Evolutionary conservation across 2,329 filamentous ascomycete genomes (phyloP).

Genomic region (Plectosphaerella plurivora): DNA sequence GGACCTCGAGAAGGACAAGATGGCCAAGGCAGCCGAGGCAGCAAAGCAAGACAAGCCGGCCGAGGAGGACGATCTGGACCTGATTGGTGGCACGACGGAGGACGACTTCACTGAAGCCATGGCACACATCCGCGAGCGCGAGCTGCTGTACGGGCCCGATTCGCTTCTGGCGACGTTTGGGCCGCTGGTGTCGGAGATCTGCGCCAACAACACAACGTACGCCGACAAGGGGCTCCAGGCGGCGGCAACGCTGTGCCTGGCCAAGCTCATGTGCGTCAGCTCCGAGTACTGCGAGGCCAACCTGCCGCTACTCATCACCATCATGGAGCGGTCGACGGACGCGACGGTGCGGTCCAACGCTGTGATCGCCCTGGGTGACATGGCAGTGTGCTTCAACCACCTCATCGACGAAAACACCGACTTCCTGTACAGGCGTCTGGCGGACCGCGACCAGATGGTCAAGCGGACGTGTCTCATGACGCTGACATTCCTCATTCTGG

Average conservation of each 20-base stretch:
- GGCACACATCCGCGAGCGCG: conserved; percentile 76
- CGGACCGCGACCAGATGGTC: conserved; percentile 81
- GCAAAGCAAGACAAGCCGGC: conserved; percentile 43
- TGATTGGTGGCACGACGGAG: conserved; percentile 94
- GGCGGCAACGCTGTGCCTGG: conserved; percentile 87
- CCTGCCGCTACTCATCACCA: conserved; percentile 89
- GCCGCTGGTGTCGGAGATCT: conserved; percentile 87
- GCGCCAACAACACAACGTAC: conserved; percentile 90
- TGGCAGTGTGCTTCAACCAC: conserved; percentile 99
- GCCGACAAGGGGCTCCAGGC: conserved; percentile 86
- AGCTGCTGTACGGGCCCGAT: conserved; percentile 75
- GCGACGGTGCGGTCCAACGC: conserved; percentile 93
- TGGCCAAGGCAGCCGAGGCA: conserved; percentile 30
- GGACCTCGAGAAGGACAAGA: conserved; percentile 69
- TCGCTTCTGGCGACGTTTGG: conserved; percentile 89
- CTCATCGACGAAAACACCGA: conserved; percentile 99
- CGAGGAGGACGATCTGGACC: conserved; percentile 80
- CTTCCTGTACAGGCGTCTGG: conserved; percentile 90
- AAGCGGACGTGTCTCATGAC: conserved; percentile 99
- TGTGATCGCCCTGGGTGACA: conserved; percentile 94
- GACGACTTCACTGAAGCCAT: conserved; percentile 89
- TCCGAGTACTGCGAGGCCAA: conserved; percentile 95
- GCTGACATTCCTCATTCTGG: conserved; percentile 91
- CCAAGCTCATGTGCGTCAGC: conserved; percentile 98
- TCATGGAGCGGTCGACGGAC: conserved; percentile 90